Percentiles rank a stretch among this genome's conserved stretches.
phyloP scores from a whole-genome alignment of 2,329 filamentous ascomycete genomes.

The Diaporthe ilicicola region DNA sequence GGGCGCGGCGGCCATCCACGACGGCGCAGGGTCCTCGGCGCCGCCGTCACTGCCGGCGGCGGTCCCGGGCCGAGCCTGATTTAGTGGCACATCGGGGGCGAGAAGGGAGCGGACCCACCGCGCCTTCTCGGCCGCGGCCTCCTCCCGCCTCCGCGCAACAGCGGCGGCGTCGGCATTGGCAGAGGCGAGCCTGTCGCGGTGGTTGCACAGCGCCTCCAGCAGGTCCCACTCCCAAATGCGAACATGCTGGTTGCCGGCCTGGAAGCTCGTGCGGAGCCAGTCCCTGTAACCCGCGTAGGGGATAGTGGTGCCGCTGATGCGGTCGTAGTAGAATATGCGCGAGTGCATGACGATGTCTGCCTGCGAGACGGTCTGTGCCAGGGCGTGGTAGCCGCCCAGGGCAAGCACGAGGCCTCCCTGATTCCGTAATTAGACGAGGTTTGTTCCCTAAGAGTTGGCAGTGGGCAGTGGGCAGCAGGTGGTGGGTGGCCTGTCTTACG shows the following conservation, averaged over 20 bases:
- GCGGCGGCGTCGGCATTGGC: not conserved
- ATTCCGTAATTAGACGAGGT: not conserved
- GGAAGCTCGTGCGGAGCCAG: conserved; percentile 59
- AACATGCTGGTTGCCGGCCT: conserved; percentile 43
- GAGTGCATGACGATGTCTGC: conserved; percentile 34
- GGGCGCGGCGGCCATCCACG: conserved; percentile 61
- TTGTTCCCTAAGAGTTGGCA: not conserved
- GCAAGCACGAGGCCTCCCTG: conserved; percentile 33
- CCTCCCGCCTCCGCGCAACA: not conserved
- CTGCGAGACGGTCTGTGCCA: conserved; percentile 31
- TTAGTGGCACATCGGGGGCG: not conserved
- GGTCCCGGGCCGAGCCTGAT: not conserved
- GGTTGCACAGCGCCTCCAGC: conserved; percentile 32
- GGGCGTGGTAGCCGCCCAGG: conserved; percentile 30
- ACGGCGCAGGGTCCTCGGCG: conserved; percentile 33
- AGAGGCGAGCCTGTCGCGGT: conserved; percentile 36
- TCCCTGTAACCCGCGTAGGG: conserved; percentile 74
- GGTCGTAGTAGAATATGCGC: conserved; percentile 68
- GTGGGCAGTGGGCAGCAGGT: not conserved
- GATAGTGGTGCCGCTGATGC: conserved; percentile 60
- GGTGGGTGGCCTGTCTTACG: conserved; percentile 1
- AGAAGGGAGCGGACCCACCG: conserved; percentile 27
- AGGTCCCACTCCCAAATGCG: conserved; percentile 34
- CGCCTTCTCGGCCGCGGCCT: conserved; percentile 27
- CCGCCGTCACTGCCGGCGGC: conserved; percentile 7